Conservation (phyloP, 306 rosid genomes). For the Nissolia schottii region DNA sequence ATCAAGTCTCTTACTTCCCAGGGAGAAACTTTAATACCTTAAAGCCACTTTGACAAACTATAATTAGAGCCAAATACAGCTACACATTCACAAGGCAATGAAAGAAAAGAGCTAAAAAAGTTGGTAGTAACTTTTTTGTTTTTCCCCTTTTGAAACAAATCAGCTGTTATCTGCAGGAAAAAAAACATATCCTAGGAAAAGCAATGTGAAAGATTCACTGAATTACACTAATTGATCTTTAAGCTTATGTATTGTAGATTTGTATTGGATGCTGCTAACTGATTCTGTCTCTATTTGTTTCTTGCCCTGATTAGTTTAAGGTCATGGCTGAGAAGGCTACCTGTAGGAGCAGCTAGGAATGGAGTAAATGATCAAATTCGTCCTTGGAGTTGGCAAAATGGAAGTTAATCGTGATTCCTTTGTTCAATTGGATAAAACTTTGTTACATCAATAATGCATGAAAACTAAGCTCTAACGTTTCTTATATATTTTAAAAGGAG, state of each 20-base stretch:
- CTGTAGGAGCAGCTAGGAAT: slow-evolving; percentile 79
- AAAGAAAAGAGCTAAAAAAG: neutral
- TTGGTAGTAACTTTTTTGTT: neutral
- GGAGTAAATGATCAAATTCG: no score
- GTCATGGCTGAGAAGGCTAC: slow-evolving; percentile 98
- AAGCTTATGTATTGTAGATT: slow-evolving; percentile 6
- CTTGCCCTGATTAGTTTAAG: slow-evolving; percentile 61
- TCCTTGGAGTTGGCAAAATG: no score
- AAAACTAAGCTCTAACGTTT: neutral
- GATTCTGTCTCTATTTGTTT: slow-evolving; percentile 16
- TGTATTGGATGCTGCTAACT: slow-evolving; percentile 15
- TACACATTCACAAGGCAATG: neutral
- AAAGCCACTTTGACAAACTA: slow-evolving; percentile 4
- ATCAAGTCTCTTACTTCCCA: slow-evolving; percentile 95
- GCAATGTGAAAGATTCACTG: neutral
- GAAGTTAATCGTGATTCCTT: no score
- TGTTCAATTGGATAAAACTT: no score
- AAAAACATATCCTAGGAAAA: no score
- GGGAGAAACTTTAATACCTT: slow-evolving; percentile 38
- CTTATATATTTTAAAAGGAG: neutral
- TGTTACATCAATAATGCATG: neutral
- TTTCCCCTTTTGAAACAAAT: neutral
- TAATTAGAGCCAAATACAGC: slow-evolving; percentile 6
- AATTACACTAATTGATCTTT: slow-evolving; percentile 1
- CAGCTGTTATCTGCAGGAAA: no score